Evolutionary conservation across 2,329 filamentous ascomycete species (phyloP).

Genomic region (Exophiala dermatitidis): DNA sequence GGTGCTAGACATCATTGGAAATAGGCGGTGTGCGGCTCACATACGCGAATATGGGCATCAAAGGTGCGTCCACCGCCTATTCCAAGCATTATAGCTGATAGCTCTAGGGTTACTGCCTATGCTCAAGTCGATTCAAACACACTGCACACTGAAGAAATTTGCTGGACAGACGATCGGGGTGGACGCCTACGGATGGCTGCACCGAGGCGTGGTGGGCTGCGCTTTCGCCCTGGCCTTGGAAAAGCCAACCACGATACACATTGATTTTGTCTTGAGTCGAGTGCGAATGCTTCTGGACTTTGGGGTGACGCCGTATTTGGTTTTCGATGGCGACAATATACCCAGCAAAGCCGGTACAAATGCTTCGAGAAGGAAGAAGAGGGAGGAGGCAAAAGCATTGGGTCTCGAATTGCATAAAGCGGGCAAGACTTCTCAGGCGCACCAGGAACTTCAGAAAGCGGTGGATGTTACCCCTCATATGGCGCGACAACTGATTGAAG

Average conservation of each 20-base stretch:
- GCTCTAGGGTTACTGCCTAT: slow-evolving; percentile 71
- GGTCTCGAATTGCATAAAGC: slow-evolving; percentile 75
- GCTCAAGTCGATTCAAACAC: slow-evolving; percentile 92
- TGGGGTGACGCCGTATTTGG: slow-evolving; percentile 85
- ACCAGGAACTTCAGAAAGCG: slow-evolving; percentile 84
- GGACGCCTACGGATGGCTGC: slow-evolving; percentile 96
- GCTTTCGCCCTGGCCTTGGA: slow-evolving; percentile 83
- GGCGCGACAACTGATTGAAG: slow-evolving; percentile 85
- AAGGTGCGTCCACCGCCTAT: slow-evolving; percentile 26
- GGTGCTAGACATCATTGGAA: background rate
- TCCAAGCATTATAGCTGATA: background rate
- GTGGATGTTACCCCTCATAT: slow-evolving; percentile 95
- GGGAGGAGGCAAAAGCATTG: slow-evolving; percentile 66
- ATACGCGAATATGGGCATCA: slow-evolving; percentile 37
- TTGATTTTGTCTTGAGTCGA: slow-evolving; percentile 82
- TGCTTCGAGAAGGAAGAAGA: slow-evolving; percentile 62
- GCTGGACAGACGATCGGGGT: slow-evolving; percentile 84
- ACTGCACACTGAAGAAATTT: slow-evolving; percentile 78
- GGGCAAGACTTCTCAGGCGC: slow-evolving; percentile 72
- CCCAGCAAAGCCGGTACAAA: slow-evolving; percentile 91
- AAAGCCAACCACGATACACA: slow-evolving; percentile 83
- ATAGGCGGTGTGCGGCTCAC: slow-evolving; percentile 16
- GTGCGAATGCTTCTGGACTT: slow-evolving; percentile 93
- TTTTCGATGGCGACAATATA: slow-evolving; percentile 92
- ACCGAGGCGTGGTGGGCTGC: slow-evolving; percentile 83